These are phyloP conservation scores for Amanita jacksonii DNA, from an alignment of 768 basidiomycete species.

Conservation along the genomic window DNA sequence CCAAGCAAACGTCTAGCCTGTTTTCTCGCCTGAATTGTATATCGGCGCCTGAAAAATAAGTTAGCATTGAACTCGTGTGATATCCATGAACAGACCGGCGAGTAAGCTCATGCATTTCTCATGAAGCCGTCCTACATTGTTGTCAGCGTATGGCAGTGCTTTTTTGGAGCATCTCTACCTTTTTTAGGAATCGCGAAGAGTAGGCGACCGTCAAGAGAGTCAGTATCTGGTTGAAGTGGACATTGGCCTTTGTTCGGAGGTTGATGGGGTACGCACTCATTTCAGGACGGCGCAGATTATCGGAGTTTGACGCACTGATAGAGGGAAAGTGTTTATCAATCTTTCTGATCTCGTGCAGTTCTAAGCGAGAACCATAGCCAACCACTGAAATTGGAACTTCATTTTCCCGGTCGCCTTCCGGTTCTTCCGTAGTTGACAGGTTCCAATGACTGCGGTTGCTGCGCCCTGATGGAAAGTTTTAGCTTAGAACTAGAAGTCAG, in stretches of 20 bases:
- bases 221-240: constrained; percentile 38
- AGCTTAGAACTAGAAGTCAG: too few species aligned
- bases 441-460: too few species aligned
- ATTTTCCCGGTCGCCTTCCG: too few species aligned
- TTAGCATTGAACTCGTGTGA: constrained; percentile 7
- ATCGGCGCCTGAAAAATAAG: constrained; percentile 68
- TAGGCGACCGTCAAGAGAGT: constrained; percentile 73
- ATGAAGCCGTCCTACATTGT: constrained; percentile 62
- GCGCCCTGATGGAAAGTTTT: too few species aligned
- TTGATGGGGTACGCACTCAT: constrained; percentile 8
- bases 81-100: constrained; percentile 43
- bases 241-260: background rate
- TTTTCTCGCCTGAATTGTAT: constrained; percentile 86
- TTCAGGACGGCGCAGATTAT: too few species aligned
- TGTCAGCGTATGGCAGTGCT: background rate
- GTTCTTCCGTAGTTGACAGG: too few species aligned
- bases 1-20: constrained; percentile 89
- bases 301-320: too few species aligned
- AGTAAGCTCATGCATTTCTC: constrained; percentile 86
- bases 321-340: too few species aligned
- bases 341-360: too few species aligned
- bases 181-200: constrained; percentile 98
- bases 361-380: too few species aligned
- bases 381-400: too few species aligned
- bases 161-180: constrained; percentile 54